Evolutionary conservation across 2,329 filamentous ascomycete species (phyloP).

Genomic region (Phialemoniopsis sp.): DNA sequence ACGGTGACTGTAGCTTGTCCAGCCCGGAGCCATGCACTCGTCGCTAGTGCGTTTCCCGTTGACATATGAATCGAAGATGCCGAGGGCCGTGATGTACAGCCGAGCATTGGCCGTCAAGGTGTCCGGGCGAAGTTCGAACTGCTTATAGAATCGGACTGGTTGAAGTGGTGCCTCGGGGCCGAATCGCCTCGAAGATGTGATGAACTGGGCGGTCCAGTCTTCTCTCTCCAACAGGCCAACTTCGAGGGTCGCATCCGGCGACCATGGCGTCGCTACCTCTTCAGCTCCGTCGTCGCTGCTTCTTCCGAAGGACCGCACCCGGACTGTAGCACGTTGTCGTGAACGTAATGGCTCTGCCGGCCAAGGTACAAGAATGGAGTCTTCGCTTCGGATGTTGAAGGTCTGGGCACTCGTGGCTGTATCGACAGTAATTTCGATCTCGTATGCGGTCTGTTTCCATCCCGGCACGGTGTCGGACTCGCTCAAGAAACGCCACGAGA

Average conservation of each 20-base stretch:
- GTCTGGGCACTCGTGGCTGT: background rate
- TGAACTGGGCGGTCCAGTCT: conserved; percentile 7
- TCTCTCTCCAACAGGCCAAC: conserved; percentile 5
- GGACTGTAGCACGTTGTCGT: conserved; percentile 8
- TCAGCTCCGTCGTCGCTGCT: background rate
- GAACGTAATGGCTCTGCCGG: conserved; percentile 13
- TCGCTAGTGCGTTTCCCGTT: conserved; percentile 27
- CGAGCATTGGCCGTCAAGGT: background rate
- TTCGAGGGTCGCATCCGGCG: conserved; percentile 9
- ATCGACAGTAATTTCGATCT: conserved; percentile 12
- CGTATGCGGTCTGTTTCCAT: conserved; percentile 12
- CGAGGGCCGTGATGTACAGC: conserved; percentile 22
- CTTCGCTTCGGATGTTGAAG: conserved; percentile 5
- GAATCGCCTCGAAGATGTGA: background rate
- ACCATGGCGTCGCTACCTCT: conserved; percentile 7
- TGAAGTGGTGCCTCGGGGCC: background rate
- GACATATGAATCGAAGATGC: conserved; percentile 30
- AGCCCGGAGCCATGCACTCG: conserved; percentile 33
- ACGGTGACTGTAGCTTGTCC: conserved; percentile 37
- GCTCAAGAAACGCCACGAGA: conserved; percentile 18
- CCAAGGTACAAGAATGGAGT: conserved; percentile 29
- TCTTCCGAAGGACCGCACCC: conserved; percentile 6
- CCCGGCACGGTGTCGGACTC: no score
- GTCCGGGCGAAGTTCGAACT: conserved; percentile 6
- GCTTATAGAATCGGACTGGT: conserved; percentile 12